Conservation (phyloP, 1,284 basidiomycete species). For the Hemileia vastatrix region DNA sequence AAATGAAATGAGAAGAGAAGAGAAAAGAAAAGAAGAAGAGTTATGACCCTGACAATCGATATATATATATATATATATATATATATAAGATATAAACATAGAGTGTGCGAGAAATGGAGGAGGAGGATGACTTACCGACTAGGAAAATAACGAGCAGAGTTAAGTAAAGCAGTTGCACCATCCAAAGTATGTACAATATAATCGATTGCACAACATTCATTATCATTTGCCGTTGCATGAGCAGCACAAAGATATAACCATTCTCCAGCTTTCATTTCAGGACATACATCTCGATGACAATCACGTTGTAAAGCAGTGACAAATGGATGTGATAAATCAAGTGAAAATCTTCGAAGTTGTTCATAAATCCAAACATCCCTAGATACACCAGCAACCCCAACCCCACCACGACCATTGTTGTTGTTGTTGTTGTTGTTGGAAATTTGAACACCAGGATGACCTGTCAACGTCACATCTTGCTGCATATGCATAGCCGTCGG, state of each 20-base stretch:
- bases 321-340: conserved; percentile 80
- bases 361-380: conserved; percentile 85
- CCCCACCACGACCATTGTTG: conserved; percentile 48
- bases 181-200: conserved; percentile 93
- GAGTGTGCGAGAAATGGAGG: background rate
- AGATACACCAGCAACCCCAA: conserved; percentile 59
- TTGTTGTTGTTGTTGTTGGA: conserved; percentile 22
- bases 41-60: too few species aligned
- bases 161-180: conserved; percentile 82
- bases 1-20: background rate
- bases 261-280: conserved; percentile 94
- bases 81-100: background rate
- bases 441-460: conserved; percentile 25
- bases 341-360: conserved; percentile 78
- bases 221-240: conserved; percentile 48
- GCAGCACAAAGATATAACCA: conserved; percentile 95
- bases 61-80: too few species aligned
- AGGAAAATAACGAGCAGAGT: conserved; percentile 82
- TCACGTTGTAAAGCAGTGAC: conserved; percentile 74
- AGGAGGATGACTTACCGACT: conserved; percentile 55
- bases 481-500: conserved; percentile 45
- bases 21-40: background rate
- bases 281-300: conserved; percentile 72
- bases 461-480: conserved; percentile 23
- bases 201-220: conserved; percentile 94